Percentiles rank a stretch among this genome's conserved stretches.
Evolutionary conservation across 2,329 filamentous ascomycete genomes (phyloP).

Genomic region (Aspergillus piperis): DNA sequence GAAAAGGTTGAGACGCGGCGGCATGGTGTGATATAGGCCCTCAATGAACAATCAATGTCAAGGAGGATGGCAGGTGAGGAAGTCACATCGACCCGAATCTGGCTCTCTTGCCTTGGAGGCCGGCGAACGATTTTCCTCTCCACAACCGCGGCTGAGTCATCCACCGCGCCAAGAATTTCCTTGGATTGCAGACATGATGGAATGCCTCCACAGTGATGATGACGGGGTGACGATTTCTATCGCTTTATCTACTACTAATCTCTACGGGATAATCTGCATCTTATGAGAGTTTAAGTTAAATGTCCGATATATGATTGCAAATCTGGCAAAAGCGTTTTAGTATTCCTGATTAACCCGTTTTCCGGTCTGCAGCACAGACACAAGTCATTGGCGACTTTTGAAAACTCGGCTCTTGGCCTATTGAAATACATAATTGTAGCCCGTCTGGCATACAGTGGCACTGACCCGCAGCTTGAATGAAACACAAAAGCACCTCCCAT

Average conservation of each 20-base stretch:
- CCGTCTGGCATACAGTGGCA: background rate
- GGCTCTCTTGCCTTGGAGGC: constrained; percentile 4
- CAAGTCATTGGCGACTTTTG: background rate
- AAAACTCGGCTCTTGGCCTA: background rate
- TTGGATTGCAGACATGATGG: background rate
- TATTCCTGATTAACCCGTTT: background rate
- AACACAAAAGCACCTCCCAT: background rate
- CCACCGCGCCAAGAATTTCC: constrained; percentile 16
- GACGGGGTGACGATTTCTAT: background rate
- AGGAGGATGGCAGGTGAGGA: background rate
- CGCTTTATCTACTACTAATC: no score
- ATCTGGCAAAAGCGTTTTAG: background rate
- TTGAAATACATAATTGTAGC: background rate
- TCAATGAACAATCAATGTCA: constrained; percentile 1
- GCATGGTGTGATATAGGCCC: constrained; percentile 45
- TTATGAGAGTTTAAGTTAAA: no score
- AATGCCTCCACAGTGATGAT: background rate
- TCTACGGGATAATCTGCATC: no score
- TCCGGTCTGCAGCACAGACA: background rate
- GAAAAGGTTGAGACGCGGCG: constrained; percentile 57
- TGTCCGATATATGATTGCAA: no score
- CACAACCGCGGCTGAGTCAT: constrained; percentile 23
- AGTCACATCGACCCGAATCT: constrained; percentile 2
- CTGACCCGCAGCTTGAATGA: background rate
- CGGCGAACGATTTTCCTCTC: constrained; percentile 30